These are phyloP conservation scores for Arabis alpina DNA, from an alignment of 345 rosid species.

Conservation along the genomic window DNA sequence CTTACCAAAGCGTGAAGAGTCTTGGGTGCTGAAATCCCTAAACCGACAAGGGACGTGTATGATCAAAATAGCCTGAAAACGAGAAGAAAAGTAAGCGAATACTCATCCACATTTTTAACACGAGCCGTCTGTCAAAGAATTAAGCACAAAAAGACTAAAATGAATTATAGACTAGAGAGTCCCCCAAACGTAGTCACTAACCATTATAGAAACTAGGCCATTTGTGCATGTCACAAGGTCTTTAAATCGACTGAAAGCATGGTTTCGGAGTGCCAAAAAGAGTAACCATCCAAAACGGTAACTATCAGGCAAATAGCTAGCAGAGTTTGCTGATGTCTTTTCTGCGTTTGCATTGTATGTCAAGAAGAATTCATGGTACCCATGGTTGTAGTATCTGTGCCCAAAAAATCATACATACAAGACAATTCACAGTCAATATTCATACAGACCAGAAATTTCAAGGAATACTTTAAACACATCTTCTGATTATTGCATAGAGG, in stretches of 20 bases:
- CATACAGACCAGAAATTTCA: slow-evolving; percentile 5
- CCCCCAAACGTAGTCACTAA: slow-evolving; percentile 47
- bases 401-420: slow-evolving; percentile 27
- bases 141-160: slow-evolving; percentile 3
- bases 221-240: slow-evolving; percentile 88
- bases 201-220: slow-evolving; percentile 90
- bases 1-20: slow-evolving; percentile 71
- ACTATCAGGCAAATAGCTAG: slow-evolving; percentile 53
- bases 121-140: neutral
- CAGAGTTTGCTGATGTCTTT: slow-evolving; percentile 48
- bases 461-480: slow-evolving; percentile 16
- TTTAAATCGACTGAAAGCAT: slow-evolving; percentile 79
- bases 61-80: slow-evolving; percentile 79
- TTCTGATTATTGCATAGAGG: no score
- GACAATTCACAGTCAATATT: slow-evolving; percentile 17
- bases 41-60: slow-evolving; percentile 76
- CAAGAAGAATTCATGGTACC: slow-evolving; percentile 72
- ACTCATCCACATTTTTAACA: slow-evolving; percentile 5
- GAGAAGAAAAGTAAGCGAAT: slow-evolving; percentile 23
- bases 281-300: slow-evolving; percentile 95
- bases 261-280: slow-evolving; percentile 88
- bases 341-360: slow-evolving; percentile 55
- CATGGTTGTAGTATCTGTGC: slow-evolving; percentile 76
- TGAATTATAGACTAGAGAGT: slow-evolving; percentile 1
- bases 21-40: slow-evolving; percentile 72